These are phyloP conservation scores for Albifimbria verrucaria DNA, from an alignment of 2,329 filamentous ascomycete genomes.

Conservation along the genomic window DNA sequence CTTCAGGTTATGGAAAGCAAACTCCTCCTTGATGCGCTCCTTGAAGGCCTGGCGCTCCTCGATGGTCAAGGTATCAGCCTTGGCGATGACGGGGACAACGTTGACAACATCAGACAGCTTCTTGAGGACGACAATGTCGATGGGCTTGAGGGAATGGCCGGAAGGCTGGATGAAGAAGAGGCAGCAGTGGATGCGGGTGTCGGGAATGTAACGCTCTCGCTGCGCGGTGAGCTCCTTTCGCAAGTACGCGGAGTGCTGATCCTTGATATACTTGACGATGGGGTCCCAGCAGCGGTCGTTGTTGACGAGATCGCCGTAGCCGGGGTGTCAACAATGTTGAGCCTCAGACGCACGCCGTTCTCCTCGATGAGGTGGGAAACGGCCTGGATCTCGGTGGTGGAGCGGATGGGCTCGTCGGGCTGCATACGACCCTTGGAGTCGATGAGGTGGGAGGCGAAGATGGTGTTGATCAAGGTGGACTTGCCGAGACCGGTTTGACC, in stretches of 20 bases:
- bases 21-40: constrained; percentile 99
- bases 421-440: constrained; percentile 95
- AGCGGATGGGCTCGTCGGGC: constrained; percentile 89
- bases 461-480: constrained; percentile 99
- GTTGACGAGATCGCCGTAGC: constrained; percentile 98
- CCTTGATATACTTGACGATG: constrained; percentile 99
- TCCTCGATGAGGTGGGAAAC: constrained; percentile 99
- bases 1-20: constrained; percentile 98
- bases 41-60: constrained; percentile 97
- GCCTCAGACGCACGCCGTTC: constrained; percentile 92
- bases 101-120: constrained; percentile 99
- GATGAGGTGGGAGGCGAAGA: constrained; percentile 98
- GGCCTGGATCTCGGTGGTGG: constrained; percentile 96
- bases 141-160: constrained; percentile 96
- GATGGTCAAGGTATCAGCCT: constrained; percentile 91
- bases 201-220: constrained; percentile 98
- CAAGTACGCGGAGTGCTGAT: constrained; percentile 98
- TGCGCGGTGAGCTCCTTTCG: constrained; percentile 99
- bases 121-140: constrained; percentile 99
- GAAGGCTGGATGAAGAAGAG: constrained; percentile 99
- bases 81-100: constrained; percentile 97
- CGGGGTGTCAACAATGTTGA: constrained; percentile 99
- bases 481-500: constrained; percentile 98
- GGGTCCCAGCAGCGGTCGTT: constrained; percentile 99
- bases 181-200: constrained; percentile 99